These are phyloP conservation scores for Phyllosticta ampelicida DNA, from an alignment of 2,329 filamentous ascomycete genomes.

Conservation along the genomic window DNA sequence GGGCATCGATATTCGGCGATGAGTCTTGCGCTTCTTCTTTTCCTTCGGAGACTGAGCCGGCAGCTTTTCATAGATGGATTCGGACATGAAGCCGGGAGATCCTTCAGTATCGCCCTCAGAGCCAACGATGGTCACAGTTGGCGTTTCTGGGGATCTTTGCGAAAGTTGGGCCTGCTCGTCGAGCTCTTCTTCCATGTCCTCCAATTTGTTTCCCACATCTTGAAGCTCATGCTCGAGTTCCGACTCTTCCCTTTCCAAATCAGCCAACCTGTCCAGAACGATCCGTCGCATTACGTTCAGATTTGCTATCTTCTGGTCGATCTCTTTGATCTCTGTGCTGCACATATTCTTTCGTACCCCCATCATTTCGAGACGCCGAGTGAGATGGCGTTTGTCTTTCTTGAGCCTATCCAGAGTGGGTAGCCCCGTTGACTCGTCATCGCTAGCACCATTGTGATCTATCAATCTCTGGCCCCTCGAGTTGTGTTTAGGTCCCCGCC, in stretches of 20 bases:
- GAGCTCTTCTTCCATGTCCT: slow-evolving; percentile 51
- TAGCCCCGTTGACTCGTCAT: slow-evolving; percentile 46
- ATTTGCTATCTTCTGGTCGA: slow-evolving; percentile 94
- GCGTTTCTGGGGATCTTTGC: slow-evolving; percentile 25
- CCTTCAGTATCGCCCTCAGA: slow-evolving; percentile 40
- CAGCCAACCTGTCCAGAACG: slow-evolving; percentile 75
- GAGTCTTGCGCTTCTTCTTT: slow-evolving; percentile 43
- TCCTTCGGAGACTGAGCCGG: slow-evolving; percentile 46
- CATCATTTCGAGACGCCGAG: slow-evolving; percentile 84
- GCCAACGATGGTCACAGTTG: slow-evolving; percentile 34
- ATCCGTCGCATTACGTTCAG: slow-evolving; percentile 87
- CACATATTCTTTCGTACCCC: slow-evolving; percentile 94
- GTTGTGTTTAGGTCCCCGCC: slow-evolving; percentile 50
- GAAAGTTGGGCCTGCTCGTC: slow-evolving; percentile 39
- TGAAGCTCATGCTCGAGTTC: slow-evolving; percentile 75
- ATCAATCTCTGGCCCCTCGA: slow-evolving; percentile 70
- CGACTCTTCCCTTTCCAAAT: slow-evolving; percentile 80
- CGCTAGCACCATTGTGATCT: slow-evolving; percentile 45
- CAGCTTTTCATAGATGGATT: slow-evolving; percentile 92
- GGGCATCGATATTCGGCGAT: slow-evolving; percentile 75
- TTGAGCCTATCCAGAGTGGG: slow-evolving; percentile 63
- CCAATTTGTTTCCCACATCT: slow-evolving; percentile 50
- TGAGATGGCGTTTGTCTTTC: slow-evolving; percentile 67
- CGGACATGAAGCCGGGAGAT: slow-evolving; percentile 72
- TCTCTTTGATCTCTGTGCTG: slow-evolving; percentile 87